Conservation (phyloP, 257 asterid species). For the Eustoma russellianum region DNA sequence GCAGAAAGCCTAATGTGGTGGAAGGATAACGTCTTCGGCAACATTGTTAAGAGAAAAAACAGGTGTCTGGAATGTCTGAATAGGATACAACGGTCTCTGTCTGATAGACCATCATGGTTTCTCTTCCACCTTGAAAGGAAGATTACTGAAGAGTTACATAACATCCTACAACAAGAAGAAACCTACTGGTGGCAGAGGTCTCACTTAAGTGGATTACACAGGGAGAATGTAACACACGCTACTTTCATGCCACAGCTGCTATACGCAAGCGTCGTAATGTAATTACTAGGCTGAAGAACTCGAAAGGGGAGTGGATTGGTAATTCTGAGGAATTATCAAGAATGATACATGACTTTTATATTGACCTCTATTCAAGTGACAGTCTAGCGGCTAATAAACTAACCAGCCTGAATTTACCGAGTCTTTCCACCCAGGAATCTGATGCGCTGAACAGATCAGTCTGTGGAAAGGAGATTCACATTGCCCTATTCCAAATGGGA, state of each 20-base stretch:
- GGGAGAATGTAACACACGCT: not conserved
- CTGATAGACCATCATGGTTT: not conserved
- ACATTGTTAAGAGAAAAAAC: not conserved
- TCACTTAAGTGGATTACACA: not conserved
- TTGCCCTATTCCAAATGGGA: not conserved
- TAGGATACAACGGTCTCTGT: not conserved
- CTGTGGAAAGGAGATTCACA: not conserved
- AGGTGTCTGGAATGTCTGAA: not conserved
- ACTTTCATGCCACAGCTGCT: no score
- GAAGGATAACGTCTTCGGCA: not conserved
- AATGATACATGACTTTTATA: no score
- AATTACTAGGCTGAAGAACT: not conserved
- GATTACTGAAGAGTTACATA: not conserved
- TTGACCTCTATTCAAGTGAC: not conserved
- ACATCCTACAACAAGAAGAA: not conserved
- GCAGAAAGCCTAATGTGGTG: not conserved
- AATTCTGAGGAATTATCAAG: not conserved
- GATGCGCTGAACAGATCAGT: not conserved
- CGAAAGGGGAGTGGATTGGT: not conserved
- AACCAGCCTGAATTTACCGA: not conserved
- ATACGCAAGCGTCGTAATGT: no score
- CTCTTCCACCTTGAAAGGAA: not conserved
- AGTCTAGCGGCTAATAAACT: not conserved
- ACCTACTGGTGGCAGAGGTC: not conserved
- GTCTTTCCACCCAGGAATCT: not conserved